Conservation (phyloP, 768 basidiomycete genomes). For the Leucocoprinus leucothites region DNA sequence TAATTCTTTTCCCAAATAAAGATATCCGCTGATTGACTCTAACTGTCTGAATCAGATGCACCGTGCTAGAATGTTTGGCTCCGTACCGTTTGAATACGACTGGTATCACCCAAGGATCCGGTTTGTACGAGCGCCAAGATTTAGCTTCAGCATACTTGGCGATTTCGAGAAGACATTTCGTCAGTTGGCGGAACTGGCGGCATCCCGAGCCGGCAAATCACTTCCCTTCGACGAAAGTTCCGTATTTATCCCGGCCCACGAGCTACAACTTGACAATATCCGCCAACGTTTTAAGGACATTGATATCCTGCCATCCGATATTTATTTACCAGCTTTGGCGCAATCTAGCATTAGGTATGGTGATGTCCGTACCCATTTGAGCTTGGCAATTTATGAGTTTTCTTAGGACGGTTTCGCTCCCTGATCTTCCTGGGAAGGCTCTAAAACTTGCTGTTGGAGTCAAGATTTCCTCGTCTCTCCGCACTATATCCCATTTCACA, state of each 20-base stretch:
- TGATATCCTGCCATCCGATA: constrained; percentile 37
- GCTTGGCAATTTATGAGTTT: background rate
- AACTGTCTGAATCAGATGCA: constrained; percentile 42
- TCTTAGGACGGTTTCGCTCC: constrained; percentile 43
- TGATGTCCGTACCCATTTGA: background rate
- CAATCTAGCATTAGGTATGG: constrained; percentile 54
- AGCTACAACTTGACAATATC: constrained; percentile 48
- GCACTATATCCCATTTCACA: constrained; percentile 59
- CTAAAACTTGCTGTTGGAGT: constrained; percentile 54
- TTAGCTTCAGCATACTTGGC: constrained; percentile 37
- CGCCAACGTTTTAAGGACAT: constrained; percentile 38
- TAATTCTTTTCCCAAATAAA: constrained; percentile 20
- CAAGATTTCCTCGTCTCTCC: constrained; percentile 53
- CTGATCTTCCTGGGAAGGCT: constrained; percentile 41
- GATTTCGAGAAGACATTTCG: constrained; percentile 36
- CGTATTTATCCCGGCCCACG: constrained; percentile 49
- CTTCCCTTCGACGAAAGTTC: constrained; percentile 24
- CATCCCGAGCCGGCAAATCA: constrained; percentile 26
- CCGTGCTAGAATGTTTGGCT: constrained; percentile 42
- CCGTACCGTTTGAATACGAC: constrained; percentile 36
- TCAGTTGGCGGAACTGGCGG: constrained; percentile 28
- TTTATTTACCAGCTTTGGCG: constrained; percentile 38
- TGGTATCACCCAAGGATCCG: constrained; percentile 53
- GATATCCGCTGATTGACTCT: background rate
- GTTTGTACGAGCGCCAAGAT: constrained; percentile 40